Percentiles rank a stretch among this genome's conserved stretches.
Evolutionary conservation across 2,329 filamentous ascomycete genomes (phyloP).

Genomic region (Diaporthe sp.): DNA sequence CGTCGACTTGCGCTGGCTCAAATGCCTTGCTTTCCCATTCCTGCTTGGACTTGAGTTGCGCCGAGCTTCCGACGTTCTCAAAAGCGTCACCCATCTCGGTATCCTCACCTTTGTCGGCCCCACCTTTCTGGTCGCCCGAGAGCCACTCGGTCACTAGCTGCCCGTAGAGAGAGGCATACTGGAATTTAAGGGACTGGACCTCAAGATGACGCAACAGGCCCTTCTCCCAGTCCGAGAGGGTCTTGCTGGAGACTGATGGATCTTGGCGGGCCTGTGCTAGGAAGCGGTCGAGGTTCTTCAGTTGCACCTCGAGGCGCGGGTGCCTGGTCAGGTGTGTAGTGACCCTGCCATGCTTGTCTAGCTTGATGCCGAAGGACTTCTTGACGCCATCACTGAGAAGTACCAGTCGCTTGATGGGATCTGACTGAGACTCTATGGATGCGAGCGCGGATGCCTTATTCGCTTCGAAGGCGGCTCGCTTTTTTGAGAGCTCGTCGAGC

Average conservation of each 20-base stretch:
- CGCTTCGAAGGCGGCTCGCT: slow-evolving; percentile 52
- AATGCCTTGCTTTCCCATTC: slow-evolving; percentile 62
- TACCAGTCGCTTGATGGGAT: slow-evolving; percentile 48
- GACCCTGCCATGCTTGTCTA: slow-evolving; percentile 63
- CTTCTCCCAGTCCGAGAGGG: slow-evolving; percentile 51
- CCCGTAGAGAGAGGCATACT: slow-evolving; percentile 59
- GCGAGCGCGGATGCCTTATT: slow-evolving; percentile 49
- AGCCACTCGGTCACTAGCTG: slow-evolving; percentile 63
- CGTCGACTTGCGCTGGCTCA: slow-evolving; percentile 52
- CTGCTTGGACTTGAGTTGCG: slow-evolving; percentile 54
- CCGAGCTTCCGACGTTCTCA: slow-evolving; percentile 55
- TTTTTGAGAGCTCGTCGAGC: slow-evolving; percentile 57
- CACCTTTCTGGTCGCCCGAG: slow-evolving; percentile 41
- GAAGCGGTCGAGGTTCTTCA: slow-evolving; percentile 56
- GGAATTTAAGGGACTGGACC: slow-evolving; percentile 56
- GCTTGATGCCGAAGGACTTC: slow-evolving; percentile 54
- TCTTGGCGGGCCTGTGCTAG: slow-evolving; percentile 55
- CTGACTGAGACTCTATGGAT: slow-evolving; percentile 43
- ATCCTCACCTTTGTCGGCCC: slow-evolving; percentile 42
- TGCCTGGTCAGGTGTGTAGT: slow-evolving; percentile 51
- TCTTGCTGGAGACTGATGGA: slow-evolving; percentile 53
- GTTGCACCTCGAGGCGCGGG: slow-evolving; percentile 47
- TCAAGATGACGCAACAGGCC: slow-evolving; percentile 54
- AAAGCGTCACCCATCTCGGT: slow-evolving; percentile 44
- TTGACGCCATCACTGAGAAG: slow-evolving; percentile 53